phyloP scores from a whole-genome alignment of 1,284 basidiomycete genomes.

The Austroboletus novae-zelandiae region DNA sequence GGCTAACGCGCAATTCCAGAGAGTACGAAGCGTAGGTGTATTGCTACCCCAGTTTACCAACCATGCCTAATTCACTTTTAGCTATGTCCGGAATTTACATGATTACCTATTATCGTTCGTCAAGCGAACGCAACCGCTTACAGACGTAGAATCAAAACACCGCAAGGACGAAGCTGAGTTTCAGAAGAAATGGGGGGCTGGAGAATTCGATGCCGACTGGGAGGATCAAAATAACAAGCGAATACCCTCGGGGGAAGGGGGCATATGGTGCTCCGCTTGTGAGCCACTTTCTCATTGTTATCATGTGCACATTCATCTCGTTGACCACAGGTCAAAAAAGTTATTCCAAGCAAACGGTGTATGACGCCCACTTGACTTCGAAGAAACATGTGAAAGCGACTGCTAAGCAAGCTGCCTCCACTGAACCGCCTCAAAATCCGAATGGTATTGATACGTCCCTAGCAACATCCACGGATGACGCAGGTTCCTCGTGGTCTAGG shows the following conservation, averaged over 20 bases:
- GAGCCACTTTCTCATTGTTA: slow-evolving; percentile 37
- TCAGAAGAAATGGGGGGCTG: slow-evolving; percentile 76
- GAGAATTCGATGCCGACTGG: slow-evolving; percentile 75
- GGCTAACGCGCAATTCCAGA: slow-evolving; percentile 68
- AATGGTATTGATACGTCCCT: slow-evolving; percentile 49
- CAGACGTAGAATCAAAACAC: slow-evolving; percentile 76
- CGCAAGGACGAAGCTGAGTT: slow-evolving; percentile 69
- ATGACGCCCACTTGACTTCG: slow-evolving; percentile 92
- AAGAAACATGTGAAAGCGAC: slow-evolving; percentile 93
- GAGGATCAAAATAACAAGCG: slow-evolving; percentile 49
- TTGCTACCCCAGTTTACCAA: not conserved
- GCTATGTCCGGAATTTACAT: slow-evolving; percentile 83
- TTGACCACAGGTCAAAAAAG: slow-evolving; percentile 73
- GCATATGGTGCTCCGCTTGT: slow-evolving; percentile 98
- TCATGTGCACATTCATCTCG: slow-evolving; percentile 7
- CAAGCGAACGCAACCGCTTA: slow-evolving; percentile 84
- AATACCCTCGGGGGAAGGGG: slow-evolving; percentile 43
- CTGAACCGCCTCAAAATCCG: slow-evolving; percentile 53
- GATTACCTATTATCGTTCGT: slow-evolving; percentile 85
- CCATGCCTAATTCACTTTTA: slow-evolving; percentile 31
- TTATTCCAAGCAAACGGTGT: slow-evolving; percentile 97
- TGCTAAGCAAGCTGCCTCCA: slow-evolving; percentile 64
- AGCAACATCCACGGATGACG: slow-evolving; percentile 26
- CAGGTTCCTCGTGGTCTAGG: slow-evolving; percentile 53
- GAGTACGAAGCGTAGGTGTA: slow-evolving; percentile 77